Conservation (phyloP, 768 basidiomycete species). For the Tremella fuciformis region DNA sequence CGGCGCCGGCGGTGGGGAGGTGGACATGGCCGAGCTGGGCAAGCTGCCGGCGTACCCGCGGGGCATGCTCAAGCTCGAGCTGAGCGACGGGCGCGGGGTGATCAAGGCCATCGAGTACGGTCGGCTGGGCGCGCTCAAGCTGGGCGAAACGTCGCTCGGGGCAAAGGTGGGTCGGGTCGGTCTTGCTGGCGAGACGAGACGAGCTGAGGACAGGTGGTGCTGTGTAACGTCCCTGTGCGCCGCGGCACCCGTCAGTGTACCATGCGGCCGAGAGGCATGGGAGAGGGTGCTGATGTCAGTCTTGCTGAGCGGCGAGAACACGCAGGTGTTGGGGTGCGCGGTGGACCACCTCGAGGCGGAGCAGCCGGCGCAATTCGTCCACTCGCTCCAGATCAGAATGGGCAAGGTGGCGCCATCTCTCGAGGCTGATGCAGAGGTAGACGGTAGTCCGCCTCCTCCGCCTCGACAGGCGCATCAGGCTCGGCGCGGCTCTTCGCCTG, state of each 20-base stretch:
- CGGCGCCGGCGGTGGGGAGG: constrained; percentile 54
- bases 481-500: too few relatives aligned
- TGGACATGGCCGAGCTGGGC: constrained; percentile 60
- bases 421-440: neutral
- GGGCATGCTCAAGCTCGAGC: constrained; percentile 69
- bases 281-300: constrained; percentile 50
- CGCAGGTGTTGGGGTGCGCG: constrained; percentile 55
- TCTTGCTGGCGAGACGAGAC: neutral
- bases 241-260: constrained; percentile 57
- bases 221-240: constrained; percentile 67
- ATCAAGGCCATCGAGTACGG: constrained; percentile 77
- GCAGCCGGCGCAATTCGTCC: constrained; percentile 63
- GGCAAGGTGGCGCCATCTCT: constrained; percentile 55
- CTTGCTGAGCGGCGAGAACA: constrained; percentile 69
- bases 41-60: constrained; percentile 78
- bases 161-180: constrained; percentile 62
- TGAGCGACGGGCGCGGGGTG: constrained; percentile 71
- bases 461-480: too few relatives aligned
- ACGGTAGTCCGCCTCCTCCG: neutral
- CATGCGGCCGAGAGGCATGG: neutral
- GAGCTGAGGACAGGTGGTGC: constrained; percentile 58
- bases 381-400: constrained; percentile 62
- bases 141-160: constrained; percentile 76
- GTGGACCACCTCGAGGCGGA: constrained; percentile 65
- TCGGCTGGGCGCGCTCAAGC: constrained; percentile 61